Evolutionary conservation across 768 basidiomycete species (phyloP).

Genomic region (Russula lepida): DNA sequence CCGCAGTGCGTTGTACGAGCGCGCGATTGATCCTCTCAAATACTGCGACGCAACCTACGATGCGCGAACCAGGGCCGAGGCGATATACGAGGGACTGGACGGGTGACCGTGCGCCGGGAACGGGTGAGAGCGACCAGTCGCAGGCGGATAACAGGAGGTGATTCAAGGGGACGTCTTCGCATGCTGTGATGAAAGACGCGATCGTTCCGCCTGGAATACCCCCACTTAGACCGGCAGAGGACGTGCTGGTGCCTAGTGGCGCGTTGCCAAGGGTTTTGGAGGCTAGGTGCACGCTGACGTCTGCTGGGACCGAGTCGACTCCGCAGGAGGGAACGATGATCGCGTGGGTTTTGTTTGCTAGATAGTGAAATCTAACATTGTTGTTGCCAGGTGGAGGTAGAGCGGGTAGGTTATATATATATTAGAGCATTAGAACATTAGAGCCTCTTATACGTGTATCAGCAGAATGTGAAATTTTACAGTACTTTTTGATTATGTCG

Average conservation of each 20-base stretch:
- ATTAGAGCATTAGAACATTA: too few species aligned
- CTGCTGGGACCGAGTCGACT: conserved; percentile 71
- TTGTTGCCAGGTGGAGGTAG: not conserved
- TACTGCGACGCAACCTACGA: conserved; percentile 27
- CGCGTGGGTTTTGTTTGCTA: conserved; percentile 59
- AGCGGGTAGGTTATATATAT: not conserved
- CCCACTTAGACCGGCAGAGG: conserved; percentile 40
- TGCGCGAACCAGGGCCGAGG: conserved; percentile 28
- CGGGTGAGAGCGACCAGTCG: conserved; percentile 38
- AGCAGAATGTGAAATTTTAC: too few species aligned
- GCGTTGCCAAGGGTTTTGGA: conserved; percentile 54
- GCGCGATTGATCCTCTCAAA: conserved; percentile 40
- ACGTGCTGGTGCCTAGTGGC: conserved; percentile 47
- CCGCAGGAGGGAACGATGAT: conserved; percentile 76
- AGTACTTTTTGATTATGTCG: conserved; percentile 49
- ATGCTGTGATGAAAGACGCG: conserved; percentile 29
- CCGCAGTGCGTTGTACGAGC: conserved; percentile 51
- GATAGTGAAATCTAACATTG: conserved; percentile 51
- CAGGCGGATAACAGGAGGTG: conserved; percentile 26
- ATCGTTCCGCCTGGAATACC: conserved; percentile 62
- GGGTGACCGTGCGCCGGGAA: conserved; percentile 29
- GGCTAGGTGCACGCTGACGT: conserved; percentile 58
- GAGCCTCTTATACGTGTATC: too few species aligned
- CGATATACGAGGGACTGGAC: conserved; percentile 29
- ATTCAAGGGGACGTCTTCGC: conserved; percentile 29